Base-by-base conservation (phyloP, 73 alveolate genomes). In the Paramecium biaurelia region DNA sequence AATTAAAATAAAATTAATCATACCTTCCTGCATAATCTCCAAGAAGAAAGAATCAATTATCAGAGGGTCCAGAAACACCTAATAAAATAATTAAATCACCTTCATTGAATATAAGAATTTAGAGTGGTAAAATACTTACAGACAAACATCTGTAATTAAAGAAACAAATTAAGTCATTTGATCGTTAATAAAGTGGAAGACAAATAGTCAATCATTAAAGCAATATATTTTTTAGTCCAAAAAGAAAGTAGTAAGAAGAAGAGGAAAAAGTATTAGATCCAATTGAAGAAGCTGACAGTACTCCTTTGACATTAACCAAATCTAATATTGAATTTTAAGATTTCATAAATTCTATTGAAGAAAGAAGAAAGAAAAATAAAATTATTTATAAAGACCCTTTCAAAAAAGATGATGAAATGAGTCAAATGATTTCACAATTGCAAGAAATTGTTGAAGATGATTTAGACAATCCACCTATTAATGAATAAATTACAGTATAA, bases 221-320 rank as follows among this genome's bases (percentile, higher is more conserved):
- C 24, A 63, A 63, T 32, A 1, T 72, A 34, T 72, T 72, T 38
- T 72, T 72, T 72, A 72, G 86, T 72, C 86, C 86, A 2, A 72
- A 72, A 72, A 72, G 34, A 72, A 35, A 72, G n/a, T 37, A 4
- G 5, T 28, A 34, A 37, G 58, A 72, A 35, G 56, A 72, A 72
- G 86, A 72, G 38, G 86, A 72, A 18, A 38, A 72, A 35, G 26
- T 72, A 35, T 38, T 72, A 6, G 86, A 79, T 26, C 45, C 90
- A 4, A 79, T 79, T 2, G 90, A 79, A 47, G 90, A 79, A 24
- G 90, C 49, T 37, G 90, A 79, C 7, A 79, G 76, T 45, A 79
- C 76, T 43, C 90, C 90, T 10, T 63, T 79, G 18, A 43, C 90
- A 42, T 42, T 43, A 12, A 72, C 86, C 5, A 72, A 79, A 20